These are phyloP conservation scores for Apiospora koreana DNA, from an alignment of 2,329 filamentous ascomycete genomes.

Conservation along the genomic window DNA sequence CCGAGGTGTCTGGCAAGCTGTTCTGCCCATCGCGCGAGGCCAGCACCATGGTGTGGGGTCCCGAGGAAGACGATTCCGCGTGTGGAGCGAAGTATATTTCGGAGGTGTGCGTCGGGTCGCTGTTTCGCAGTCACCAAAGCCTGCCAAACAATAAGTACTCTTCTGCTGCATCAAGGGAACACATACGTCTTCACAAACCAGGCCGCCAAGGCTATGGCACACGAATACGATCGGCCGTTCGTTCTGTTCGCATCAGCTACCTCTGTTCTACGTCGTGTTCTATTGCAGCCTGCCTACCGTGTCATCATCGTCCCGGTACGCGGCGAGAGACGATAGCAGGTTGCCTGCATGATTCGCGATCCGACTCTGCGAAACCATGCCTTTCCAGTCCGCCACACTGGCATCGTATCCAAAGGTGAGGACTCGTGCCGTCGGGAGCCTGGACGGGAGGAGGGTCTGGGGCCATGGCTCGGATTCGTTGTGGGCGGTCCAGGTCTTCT, in stretches of 20 bases:
- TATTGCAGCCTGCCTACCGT: constrained; percentile 14
- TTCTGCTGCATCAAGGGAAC: not conserved
- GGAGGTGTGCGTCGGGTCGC: constrained; percentile 27
- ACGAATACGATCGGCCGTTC: constrained; percentile 37
- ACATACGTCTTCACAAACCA: constrained; percentile 37
- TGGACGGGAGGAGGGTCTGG: constrained; percentile 30
- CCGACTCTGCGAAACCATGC: constrained; percentile 24
- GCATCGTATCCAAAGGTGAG: constrained; percentile 43
- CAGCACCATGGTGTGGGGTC: constrained; percentile 36
- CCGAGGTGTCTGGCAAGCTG: constrained; percentile 10
- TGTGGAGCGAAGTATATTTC: constrained; percentile 26
- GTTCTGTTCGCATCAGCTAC: not conserved
- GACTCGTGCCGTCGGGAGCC: constrained; percentile 34
- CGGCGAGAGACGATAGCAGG: constrained; percentile 29
- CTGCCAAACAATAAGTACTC: constrained; percentile 12
- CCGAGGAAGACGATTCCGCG: constrained; percentile 37
- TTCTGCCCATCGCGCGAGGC: constrained; percentile 31
- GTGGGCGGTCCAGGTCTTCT: constrained; percentile 38
- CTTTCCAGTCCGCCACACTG: constrained; percentile 23
- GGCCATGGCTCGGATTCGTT: constrained; percentile 35
- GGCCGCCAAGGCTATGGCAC: constrained; percentile 40
- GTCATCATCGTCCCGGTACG: constrained; percentile 21
- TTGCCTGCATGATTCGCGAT: constrained; percentile 33
- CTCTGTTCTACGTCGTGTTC: not conserved
- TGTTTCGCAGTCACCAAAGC: constrained; percentile 23